phyloP scores from a whole-genome alignment of 768 basidiomycete species.

The Pilatotrama ljubarskyi region DNA sequence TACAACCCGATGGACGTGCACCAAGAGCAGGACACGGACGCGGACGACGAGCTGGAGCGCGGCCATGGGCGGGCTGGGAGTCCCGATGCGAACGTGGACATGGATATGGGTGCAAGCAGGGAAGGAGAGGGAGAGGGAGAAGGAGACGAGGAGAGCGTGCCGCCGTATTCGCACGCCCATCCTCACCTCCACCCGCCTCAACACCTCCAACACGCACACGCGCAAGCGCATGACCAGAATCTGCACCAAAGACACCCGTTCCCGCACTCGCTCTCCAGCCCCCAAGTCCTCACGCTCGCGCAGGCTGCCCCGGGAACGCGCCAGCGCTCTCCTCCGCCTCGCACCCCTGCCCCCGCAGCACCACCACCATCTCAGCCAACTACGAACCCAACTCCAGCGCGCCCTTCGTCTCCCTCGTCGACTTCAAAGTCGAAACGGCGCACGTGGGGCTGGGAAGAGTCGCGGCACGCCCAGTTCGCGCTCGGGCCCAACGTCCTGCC shows the following conservation, averaged over 20 bases:
- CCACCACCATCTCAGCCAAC: not conserved
- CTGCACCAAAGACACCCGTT: conserved; percentile 28
- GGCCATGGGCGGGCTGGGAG: not conserved
- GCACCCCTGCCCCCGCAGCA: not conserved
- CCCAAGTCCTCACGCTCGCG: conserved; percentile 15
- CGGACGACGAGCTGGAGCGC: not conserved
- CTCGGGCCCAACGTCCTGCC: not conserved
- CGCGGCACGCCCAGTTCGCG: not conserved
- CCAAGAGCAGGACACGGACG: conserved; percentile 13
- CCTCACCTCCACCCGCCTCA: not conserved
- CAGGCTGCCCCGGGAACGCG: not conserved
- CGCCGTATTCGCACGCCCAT: conserved; percentile 19
- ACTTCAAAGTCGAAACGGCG: not conserved
- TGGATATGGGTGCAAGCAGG: not conserved
- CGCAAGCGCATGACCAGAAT: conserved; percentile 1
- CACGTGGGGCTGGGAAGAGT: conserved; percentile 19
- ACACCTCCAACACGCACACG: not conserved
- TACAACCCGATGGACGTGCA: conserved; percentile 13
- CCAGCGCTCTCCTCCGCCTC: not conserved
- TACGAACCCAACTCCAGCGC: not conserved
- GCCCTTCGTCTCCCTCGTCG: conserved; percentile 6
- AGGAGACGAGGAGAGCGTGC: conserved; percentile 15
- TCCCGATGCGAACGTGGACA: not conserved
- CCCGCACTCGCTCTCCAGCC: conserved; percentile 29
- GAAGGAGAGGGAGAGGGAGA: not conserved